Evolutionary conservation across 1,284 basidiomycete genomes (phyloP), one percentile per base, ranked within the genome.

Genomic region (Grifola frondosa): DNA sequence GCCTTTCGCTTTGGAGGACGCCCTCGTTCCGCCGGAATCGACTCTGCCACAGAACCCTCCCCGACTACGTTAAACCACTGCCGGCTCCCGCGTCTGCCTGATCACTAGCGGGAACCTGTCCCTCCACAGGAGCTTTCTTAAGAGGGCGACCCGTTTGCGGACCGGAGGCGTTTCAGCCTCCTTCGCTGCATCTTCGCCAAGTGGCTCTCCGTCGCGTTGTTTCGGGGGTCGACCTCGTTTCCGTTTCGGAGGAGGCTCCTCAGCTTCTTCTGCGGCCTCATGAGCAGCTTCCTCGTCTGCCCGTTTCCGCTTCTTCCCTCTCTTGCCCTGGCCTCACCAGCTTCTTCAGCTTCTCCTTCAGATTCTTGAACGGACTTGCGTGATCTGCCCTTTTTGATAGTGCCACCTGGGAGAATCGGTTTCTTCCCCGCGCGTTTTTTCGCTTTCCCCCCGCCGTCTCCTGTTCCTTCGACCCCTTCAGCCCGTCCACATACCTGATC

Each of bases 401-500:
- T 48, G 5, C 60, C 60, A 33, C 61, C 57, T 4, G 58, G 41
- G 23, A 60, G 43, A 15, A 55, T 49, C 3, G 61, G 59, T 33
- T 62, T 62, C 35, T 49, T 57, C 10, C 32, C 31, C 25, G 49
- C 49, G 16, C 52, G 54, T 35, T 57, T 59, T 50, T 53, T 60
- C 26, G 37, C 44, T 38, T 57, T 52, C 23, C 41, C 46, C 35
- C 52, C 24, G 42, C 23, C 24, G 37, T 36, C 8, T 33, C 42
- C 21, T 49, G 46, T 16, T 31, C 41, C 28, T 38, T 47, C 38
- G 47, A 52, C 17, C 54, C 54, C 48, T 71, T 74, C 62, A 74
- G 74, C 9, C 61, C 56, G 50, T 84, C 77, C 46, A 82, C 73
- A 53, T 74, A 77, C 11, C 54, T 54, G 26, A 60, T 47, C 21